A percentile compares a stretch with the other conserved stretches of the same genome.
These are phyloP conservation scores for Candida pseudocylindracea DNA, from an alignment of 1,139 yeast genomes.

Conservation along the genomic window DNA sequence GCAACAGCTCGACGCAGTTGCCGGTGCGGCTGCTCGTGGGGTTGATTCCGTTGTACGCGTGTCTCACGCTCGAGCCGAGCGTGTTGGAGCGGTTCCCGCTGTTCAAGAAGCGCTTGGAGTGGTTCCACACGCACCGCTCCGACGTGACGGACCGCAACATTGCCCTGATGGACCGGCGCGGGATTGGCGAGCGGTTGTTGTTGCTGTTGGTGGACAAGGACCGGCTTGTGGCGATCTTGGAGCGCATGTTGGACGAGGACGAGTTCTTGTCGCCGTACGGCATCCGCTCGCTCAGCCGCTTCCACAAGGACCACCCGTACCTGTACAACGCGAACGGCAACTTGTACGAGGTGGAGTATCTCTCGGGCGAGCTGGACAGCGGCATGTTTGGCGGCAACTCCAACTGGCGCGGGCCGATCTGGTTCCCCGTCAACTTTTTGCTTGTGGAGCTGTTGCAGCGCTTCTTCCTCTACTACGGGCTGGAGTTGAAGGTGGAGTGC, in stretches of 20 bases:
- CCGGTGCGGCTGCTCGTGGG: slow-evolving; percentile 89
- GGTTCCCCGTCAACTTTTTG: slow-evolving; percentile 89
- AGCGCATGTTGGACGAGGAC: slow-evolving; percentile 68
- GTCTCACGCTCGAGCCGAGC: slow-evolving; percentile 78
- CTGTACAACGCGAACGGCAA: slow-evolving; percentile 72
- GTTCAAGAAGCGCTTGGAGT: slow-evolving; percentile 64
- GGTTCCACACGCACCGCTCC: slow-evolving; percentile 63
- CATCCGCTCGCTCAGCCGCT: slow-evolving; percentile 74
- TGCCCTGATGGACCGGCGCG: slow-evolving; percentile 71
- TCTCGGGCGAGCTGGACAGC: slow-evolving; percentile 86
- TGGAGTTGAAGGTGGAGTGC: slow-evolving; percentile 69
- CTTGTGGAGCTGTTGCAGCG: slow-evolving; percentile 79
- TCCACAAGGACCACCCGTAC: slow-evolving; percentile 72
- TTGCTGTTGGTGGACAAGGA: slow-evolving; percentile 71
- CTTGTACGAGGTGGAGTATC: slow-evolving; percentile 50
- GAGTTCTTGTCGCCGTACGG: slow-evolving; percentile 82
- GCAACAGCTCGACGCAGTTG: slow-evolving; percentile 35
- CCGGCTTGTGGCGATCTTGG: slow-evolving; percentile 52
- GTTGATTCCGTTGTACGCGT: slow-evolving; percentile 79
- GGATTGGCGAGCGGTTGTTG: slow-evolving; percentile 69
- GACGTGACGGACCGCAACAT: slow-evolving; percentile 69
- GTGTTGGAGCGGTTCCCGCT: slow-evolving; percentile 60
- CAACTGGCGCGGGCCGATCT: slow-evolving; percentile 97
- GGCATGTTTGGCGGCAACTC: slow-evolving; percentile 96
- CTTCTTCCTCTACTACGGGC: slow-evolving; percentile 78